These are phyloP conservation scores for barley (Hordeum vulgare) DNA, from an alignment of 176 grass and related monocot species.

Conservation along the genomic window MorexV3_pseudomolecules_assembly NC_058521.1:54822324-54822823, in stretches of 20 bases:
- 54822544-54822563: conserved; percentile 55
- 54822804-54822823: not conserved
- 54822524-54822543: not conserved
- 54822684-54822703: conserved; percentile 62
- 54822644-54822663: conserved; percentile 49
- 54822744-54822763: not conserved
- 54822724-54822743: not conserved
- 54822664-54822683: conserved; percentile 95
- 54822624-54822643: conserved; percentile 82
- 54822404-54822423: conserved; percentile 21
- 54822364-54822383: conserved; percentile 30
- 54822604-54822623: conserved; percentile 42
- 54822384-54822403: conserved; percentile 34
- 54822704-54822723: not conserved
- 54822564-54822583: conserved; percentile 48
- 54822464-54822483: not conserved
- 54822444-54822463: not conserved
- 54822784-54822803: not conserved
- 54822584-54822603: conserved; percentile 30
- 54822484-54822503: not conserved
- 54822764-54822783: not conserved
- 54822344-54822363: conserved; percentile 58
- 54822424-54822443: conserved; percentile 1
- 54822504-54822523: not conserved
- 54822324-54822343: not conserved